Evolutionary conservation across 495 filamentous ascomycete species (phyloP), one percentile per base, ranked within the genome.

Genomic region (Daldinia grandis): DNA sequence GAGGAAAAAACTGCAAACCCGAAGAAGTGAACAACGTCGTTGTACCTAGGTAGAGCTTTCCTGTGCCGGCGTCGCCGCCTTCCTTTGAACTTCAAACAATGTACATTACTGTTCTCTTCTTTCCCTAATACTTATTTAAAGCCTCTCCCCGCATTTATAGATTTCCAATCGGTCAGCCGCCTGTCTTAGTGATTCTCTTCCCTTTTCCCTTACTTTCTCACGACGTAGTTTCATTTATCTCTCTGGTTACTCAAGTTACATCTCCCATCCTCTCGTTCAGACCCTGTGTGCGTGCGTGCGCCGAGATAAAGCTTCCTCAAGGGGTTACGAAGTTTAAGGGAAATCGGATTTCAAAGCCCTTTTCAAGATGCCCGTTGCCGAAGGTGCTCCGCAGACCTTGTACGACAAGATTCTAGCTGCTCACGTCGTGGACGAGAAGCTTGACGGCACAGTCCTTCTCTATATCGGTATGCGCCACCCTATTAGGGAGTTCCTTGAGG

Each of bases 361-460:
- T 62, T 21, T 58, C 73, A 89, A 79, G 67, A 98, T 98, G 94
- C 93, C 94, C 75, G 86, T 85, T 76, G 91, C 90, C 74, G 90
- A 92, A 73, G 83, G 84, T 76, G 85, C 86, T 64, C 94, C 92
- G 54, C 91, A 89, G 81, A 98, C 94, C 76, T 88, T 97, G 78
- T 98, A 99, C 82, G 95, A 99, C 86, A 98, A 98, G 88, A 94
- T 99, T 78, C 91, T 98, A 78, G 87, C 91, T 69, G 89, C 88
- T 79, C 95, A 99, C 81, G 91, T 97, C 67, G 93, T 99, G 75
- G 92, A 98, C 73, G 92, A 94, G 86, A 91, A 93, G 83, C 88
- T 93, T 21, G 94, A 96, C 83, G 94, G 94, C 78, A 98, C 95
- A 42, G 87, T 97, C 74, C 78, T 97, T 61, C 84, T 99, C 30